phyloP scores from a whole-genome alignment of 2,329 filamentous ascomycete genomes.

The Alternaria sp. region DNA sequence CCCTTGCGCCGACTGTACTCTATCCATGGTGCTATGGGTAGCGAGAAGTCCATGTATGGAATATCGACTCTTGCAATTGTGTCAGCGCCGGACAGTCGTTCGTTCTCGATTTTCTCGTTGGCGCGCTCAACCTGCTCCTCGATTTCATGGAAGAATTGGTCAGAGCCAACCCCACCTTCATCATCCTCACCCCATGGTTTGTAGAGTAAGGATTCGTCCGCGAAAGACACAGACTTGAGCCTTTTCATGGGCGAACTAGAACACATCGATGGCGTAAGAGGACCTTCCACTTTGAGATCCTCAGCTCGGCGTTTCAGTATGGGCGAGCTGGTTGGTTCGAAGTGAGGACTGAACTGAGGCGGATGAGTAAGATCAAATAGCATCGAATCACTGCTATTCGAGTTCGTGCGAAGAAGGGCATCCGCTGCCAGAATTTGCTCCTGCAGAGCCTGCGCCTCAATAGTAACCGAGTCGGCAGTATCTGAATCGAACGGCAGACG shows the following conservation, averaged over 20 bases:
- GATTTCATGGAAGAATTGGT: constrained; percentile 44
- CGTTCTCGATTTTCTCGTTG: constrained; percentile 48
- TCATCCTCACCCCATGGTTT: constrained; percentile 28
- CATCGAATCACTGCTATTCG: constrained; percentile 42
- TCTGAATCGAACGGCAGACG: constrained; percentile 48
- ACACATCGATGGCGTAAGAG: constrained; percentile 52
- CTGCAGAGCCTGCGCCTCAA: constrained; percentile 45
- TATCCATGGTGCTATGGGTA: constrained; percentile 57
- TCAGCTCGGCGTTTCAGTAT: constrained; percentile 40
- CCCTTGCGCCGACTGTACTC: constrained; percentile 27
- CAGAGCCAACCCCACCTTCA: constrained; percentile 24
- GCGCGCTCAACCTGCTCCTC: constrained; percentile 47
- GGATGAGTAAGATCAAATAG: constrained; percentile 36
- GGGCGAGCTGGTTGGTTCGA: constrained; percentile 22
- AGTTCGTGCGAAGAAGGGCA: constrained; percentile 39
- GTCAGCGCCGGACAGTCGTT: constrained; percentile 55
- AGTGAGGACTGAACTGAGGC: constrained; percentile 25
- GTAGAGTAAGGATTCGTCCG: constrained; percentile 43
- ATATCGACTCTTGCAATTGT: constrained; percentile 58
- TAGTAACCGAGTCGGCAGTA: constrained; percentile 39
- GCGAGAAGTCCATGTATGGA: constrained; percentile 54
- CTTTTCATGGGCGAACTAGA: constrained; percentile 48
- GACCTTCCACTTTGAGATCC: constrained; percentile 55
- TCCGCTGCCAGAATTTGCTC: constrained; percentile 42
- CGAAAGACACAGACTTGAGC: constrained; percentile 50